A percentile compares a stretch with the other conserved stretches of the same genome.
phyloP scores from a whole-genome alignment of 2,329 filamentous ascomycete genomes.

The Talaromyces sp. region DNA sequence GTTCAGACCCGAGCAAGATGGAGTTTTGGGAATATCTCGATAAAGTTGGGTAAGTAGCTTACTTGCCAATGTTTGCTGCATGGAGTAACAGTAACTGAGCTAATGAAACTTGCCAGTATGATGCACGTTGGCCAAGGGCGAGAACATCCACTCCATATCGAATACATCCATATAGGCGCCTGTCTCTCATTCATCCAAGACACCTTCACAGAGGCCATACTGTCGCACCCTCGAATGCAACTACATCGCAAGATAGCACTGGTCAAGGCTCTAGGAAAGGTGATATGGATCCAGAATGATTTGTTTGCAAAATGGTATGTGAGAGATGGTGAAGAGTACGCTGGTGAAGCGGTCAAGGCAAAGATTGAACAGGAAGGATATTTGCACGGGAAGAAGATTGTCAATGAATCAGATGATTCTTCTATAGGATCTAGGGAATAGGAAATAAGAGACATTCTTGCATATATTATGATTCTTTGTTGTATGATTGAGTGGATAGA shows the following conservation, averaged over 20 bases:
- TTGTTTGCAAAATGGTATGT: constrained; percentile 80
- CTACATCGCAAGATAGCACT: constrained; percentile 66
- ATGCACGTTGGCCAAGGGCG: constrained; percentile 77
- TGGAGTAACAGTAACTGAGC: too few species aligned
- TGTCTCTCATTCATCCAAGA: constrained; percentile 73
- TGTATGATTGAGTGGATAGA: not conserved
- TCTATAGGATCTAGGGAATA: constrained; percentile 1
- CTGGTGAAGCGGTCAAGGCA: constrained; percentile 41
- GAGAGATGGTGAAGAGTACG: constrained; percentile 58
- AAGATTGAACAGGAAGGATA: constrained; percentile 59
- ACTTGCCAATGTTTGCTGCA: too few species aligned
- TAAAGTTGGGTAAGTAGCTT: constrained; percentile 67
- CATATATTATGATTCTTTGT: not conserved
- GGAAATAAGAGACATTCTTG: not conserved
- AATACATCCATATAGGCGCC: constrained; percentile 72
- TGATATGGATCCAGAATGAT: constrained; percentile 86
- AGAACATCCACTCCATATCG: constrained; percentile 67
- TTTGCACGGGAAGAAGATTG: constrained; percentile 57
- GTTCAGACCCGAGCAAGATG: constrained; percentile 67
- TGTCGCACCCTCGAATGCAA: constrained; percentile 63
- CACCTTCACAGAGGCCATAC: constrained; percentile 68
- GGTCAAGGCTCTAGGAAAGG: constrained; percentile 70
- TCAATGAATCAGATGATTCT: constrained; percentile 23
- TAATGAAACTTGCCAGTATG: constrained; percentile 43
- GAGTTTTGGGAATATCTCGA: constrained; percentile 81